Conservation (phyloP, 1,284 basidiomycete genomes). For the Ustilago bromivora region DNA sequence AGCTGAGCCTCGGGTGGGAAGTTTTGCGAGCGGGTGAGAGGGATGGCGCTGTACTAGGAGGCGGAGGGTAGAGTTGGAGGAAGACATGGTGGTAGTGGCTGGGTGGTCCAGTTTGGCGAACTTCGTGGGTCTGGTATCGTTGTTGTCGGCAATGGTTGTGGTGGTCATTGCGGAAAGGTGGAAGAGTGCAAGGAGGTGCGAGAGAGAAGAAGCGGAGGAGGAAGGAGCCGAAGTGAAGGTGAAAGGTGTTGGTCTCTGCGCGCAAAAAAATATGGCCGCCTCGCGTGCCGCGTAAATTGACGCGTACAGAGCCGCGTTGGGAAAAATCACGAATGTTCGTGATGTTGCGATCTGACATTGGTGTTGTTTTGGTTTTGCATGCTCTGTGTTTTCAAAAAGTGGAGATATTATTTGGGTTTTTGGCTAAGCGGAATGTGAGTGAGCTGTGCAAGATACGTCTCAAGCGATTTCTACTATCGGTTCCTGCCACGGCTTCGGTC, state of each 20-base stretch:
- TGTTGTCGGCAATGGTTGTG: background rate
- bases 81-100: constrained; percentile 8
- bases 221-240: background rate
- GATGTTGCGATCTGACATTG: constrained; percentile 6
- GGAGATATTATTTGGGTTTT: constrained; percentile 12
- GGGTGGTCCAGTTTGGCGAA: constrained; percentile 27
- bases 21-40: constrained; percentile 76
- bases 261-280: background rate
- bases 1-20: constrained; percentile 88
- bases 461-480: constrained; percentile 5
- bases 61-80: constrained; percentile 40
- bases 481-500: constrained; percentile 1
- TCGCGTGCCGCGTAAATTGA: constrained; percentile 43
- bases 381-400: constrained; percentile 8
- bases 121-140: constrained; percentile 13
- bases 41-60: constrained; percentile 88
- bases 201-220: background rate
- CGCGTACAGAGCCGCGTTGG: constrained; percentile 3
- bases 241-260: constrained; percentile 32
- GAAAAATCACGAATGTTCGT: background rate
- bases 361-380: background rate
- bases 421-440: constrained; percentile 5
- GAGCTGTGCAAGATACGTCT: background rate
- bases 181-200: background rate
- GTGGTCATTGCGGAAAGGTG: constrained; percentile 9